Evolutionary conservation across 1,139 yeast genomes (phyloP), one percentile per base, ranked within the genome.

Genomic region (Yamadazyma spencermartinsiae): DNA sequence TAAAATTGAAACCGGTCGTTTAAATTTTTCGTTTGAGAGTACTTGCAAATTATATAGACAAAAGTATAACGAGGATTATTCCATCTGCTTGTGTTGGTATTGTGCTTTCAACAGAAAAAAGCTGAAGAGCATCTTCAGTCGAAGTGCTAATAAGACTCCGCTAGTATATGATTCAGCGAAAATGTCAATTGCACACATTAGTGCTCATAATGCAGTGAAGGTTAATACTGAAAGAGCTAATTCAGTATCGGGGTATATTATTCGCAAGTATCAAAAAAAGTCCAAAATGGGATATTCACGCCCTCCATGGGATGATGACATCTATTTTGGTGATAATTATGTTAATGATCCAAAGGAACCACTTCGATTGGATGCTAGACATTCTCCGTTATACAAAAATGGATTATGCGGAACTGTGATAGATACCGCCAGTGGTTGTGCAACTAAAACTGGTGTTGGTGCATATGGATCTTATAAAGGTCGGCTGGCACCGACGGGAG

Each of bases 1-100:
- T 36, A 43, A 42, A 31, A 34, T 68, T 1, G 74, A 28, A 28
- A 12, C 15, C 12, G 31, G 20, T 28, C 50, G n/a, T 36, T 40
- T 14, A 20, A 33, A 7, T 33, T 29, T 28, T 4, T 34, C 31
- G 3, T 54, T 44, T 26, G 47, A 38, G 20, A 23, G 26, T 9
- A 52, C 59, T 11, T 16, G 40, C 16, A 12, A 11, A 9, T 34
- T 27, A 16, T 46, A 37, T 31, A 10, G 30, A 14, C 21, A 32
- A 19, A 19, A 12, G 23, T 46, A 25, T 33, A 40, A 38, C 3
- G 44, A 48, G 15, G 45, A 44, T 7, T 52, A 49, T 31, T 36
- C 41, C 4, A 36, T 49, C 12, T 54, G 59, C 33, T 45, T 41
- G 30, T 54, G 59, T 38, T 31, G 36, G 24, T 43, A 38, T 19